Percentiles rank a stretch among this genome's conserved stretches.
Conservation (phyloP, 2,329 filamentous ascomycete species). For the Trichoderma guizhouense region DNA sequence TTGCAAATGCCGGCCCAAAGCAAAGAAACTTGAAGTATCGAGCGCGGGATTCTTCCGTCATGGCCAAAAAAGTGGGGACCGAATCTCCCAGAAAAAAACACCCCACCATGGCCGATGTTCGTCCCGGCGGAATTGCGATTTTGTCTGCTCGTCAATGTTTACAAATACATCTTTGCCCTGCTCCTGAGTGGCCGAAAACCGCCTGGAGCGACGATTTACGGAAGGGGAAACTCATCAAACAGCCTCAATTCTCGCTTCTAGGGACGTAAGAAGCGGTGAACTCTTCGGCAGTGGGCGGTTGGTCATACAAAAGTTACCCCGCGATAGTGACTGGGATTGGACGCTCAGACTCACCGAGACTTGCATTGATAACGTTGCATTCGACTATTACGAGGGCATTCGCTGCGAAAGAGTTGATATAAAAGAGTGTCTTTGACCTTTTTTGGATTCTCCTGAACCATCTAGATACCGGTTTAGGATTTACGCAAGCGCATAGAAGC, state of each 20-base stretch:
- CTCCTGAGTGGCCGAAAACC: neutral
- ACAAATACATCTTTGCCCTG: neutral
- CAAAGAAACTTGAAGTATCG: neutral
- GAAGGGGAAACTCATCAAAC: neutral
- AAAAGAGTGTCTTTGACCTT: neutral
- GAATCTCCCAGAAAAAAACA: slow-evolving; percentile 11
- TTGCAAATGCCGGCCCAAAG: neutral
- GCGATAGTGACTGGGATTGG: slow-evolving; percentile 1
- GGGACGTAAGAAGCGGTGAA: neutral
- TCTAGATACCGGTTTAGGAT: neutral
- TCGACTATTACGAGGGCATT: neutral
- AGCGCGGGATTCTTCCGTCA: slow-evolving; percentile 18
- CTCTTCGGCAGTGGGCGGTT: neutral
- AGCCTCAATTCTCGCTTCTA: neutral
- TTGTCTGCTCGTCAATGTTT: neutral
- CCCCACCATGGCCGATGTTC: slow-evolving; percentile 16
- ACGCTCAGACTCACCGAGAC: neutral
- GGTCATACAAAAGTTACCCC: slow-evolving; percentile 1
- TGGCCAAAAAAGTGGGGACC: slow-evolving; percentile 15
- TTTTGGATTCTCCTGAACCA: neutral
- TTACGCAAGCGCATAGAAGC: neutral
- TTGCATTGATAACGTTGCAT: neutral
- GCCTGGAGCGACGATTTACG: neutral
- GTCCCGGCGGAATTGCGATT: neutral
- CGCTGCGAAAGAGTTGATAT: neutral